Percentiles rank a stretch among this genome's conserved stretches.
Conservation (phyloP, 805 yeast genomes). For the Schwanniomyces pseudopolymorphus region DNA sequence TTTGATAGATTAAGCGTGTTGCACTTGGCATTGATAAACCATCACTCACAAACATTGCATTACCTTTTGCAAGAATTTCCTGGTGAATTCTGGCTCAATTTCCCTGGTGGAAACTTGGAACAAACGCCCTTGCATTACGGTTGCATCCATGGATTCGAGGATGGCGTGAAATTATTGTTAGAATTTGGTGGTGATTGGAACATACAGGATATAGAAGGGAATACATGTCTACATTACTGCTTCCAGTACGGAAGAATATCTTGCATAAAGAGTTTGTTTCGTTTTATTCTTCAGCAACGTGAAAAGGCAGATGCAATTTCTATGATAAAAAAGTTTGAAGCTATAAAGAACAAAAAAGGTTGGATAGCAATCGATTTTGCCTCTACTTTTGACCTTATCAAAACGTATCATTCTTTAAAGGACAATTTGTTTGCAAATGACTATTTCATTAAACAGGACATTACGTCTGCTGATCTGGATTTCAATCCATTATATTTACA, state of each 20-base stretch:
- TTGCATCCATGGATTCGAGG: constrained; percentile 33
- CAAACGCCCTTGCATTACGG: constrained; percentile 41
- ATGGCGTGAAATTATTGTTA: constrained; percentile 36
- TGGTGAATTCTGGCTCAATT: constrained; percentile 36
- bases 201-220: constrained; percentile 28
- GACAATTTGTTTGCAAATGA: constrained; percentile 14
- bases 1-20: constrained; percentile 37
- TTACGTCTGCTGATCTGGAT: constrained; percentile 5
- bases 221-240: constrained; percentile 38
- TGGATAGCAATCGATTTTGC: constrained; percentile 36
- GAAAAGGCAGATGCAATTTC: constrained; percentile 12
- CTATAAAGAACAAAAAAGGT: constrained; percentile 24
- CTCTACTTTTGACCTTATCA: constrained; percentile 25
- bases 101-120: constrained; percentile 26
- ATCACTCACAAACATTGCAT: constrained; percentile 42
- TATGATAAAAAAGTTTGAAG: constrained; percentile 20
- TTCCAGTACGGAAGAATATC: constrained; percentile 35
- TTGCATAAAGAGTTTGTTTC: constrained; percentile 28
- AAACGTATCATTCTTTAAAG: constrained; percentile 23
- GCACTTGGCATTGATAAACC: constrained; percentile 31
- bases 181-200: constrained; percentile 43
- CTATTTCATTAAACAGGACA: constrained; percentile 9
- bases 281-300: constrained; percentile 10
- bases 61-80: constrained; percentile 44
- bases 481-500: neutral